phyloP scores from a whole-genome alignment of 2,329 filamentous ascomycete species.

The Aspergillus oerlinghausenensis region DNA sequence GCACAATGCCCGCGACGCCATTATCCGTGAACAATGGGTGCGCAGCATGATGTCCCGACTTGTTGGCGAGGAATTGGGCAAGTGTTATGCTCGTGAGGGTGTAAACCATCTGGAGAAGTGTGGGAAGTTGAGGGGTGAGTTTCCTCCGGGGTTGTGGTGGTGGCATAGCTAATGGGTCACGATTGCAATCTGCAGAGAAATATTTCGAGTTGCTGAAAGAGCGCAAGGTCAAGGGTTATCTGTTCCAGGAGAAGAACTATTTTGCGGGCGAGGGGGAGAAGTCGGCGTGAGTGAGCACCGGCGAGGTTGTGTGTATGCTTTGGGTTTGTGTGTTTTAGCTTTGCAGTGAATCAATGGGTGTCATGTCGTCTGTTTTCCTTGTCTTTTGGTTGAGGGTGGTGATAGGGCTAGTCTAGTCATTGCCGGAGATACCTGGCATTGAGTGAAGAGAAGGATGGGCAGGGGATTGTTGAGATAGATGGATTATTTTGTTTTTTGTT shows the following conservation, averaged over 20 bases:
- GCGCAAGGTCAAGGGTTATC: conserved; percentile 59
- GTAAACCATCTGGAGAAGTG: conserved; percentile 67
- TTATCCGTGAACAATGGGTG: conserved; percentile 65
- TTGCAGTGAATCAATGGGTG: neutral
- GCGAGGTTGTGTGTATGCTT: neutral
- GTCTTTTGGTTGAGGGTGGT: neutral
- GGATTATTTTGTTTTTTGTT: neutral
- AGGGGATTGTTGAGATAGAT: neutral
- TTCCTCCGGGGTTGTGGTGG: neutral
- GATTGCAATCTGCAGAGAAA: conserved; percentile 46
- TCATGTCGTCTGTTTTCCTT: neutral
- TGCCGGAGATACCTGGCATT: neutral
- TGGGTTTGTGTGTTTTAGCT: neutral
- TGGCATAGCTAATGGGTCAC: neutral
- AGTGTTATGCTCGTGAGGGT: conserved; percentile 62
- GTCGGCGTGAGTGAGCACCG: conserved; percentile 20
- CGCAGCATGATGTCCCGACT: conserved; percentile 64
- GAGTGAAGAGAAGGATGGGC: neutral
- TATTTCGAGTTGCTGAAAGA: conserved; percentile 62
- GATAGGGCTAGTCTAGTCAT: neutral
- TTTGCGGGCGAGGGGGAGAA: conserved; percentile 29
- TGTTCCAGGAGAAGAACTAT: conserved; percentile 62
- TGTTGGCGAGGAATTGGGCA: conserved; percentile 62
- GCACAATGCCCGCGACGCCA: conserved; percentile 61
- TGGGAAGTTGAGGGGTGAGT: conserved; percentile 59